phyloP scores from a whole-genome alignment of 2,329 filamentous ascomycete species.

The Colletotrichum australisinense region DNA sequence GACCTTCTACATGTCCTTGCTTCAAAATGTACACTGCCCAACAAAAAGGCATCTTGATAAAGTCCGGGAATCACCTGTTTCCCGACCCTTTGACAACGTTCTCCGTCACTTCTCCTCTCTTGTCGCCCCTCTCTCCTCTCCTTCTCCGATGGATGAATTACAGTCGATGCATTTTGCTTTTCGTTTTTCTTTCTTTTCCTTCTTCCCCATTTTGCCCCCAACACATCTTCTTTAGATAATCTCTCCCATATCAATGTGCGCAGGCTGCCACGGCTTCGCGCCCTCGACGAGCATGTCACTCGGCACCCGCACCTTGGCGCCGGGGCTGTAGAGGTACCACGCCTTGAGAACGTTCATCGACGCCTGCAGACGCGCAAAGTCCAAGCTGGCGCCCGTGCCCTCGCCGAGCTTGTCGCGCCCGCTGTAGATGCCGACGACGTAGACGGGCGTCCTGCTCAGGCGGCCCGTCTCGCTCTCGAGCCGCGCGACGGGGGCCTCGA shows the following conservation, averaged over 20 bases:
- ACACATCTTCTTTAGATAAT: slow-evolving; percentile 60
- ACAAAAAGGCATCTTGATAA: slow-evolving; percentile 25
- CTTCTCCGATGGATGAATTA: slow-evolving; percentile 17
- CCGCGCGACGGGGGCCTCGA: slow-evolving; percentile 86
- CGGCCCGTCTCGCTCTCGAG: slow-evolving; percentile 93
- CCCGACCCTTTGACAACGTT: slow-evolving; percentile 1
- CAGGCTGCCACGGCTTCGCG: slow-evolving; percentile 73
- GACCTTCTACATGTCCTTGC: slow-evolving; percentile 27
- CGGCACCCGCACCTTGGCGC: slow-evolving; percentile 71
- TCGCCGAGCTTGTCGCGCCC: slow-evolving; percentile 93
- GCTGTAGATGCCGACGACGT: slow-evolving; percentile 92
- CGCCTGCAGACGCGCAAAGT: slow-evolving; percentile 82
- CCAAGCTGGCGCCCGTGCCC: slow-evolving; percentile 81
- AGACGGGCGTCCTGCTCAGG: slow-evolving; percentile 86
- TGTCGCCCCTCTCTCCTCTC: background rate
- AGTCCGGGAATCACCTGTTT: background rate
- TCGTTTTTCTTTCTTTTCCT: background rate
- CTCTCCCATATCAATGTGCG: slow-evolving; percentile 78
- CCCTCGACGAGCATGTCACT: slow-evolving; percentile 75
- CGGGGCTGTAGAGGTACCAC: slow-evolving; percentile 96
- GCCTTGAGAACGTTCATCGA: slow-evolving; percentile 88
- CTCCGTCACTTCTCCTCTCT: background rate
- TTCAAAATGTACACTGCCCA: slow-evolving; percentile 36
- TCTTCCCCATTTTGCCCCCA: background rate
- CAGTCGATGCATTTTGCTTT: slow-evolving; percentile 14